A percentile compares a stretch with the other conserved stretches of the same genome.
Evolutionary conservation across 1,284 basidiomycete genomes (phyloP).

Genomic region (Apiotrichum porosum): DNA sequence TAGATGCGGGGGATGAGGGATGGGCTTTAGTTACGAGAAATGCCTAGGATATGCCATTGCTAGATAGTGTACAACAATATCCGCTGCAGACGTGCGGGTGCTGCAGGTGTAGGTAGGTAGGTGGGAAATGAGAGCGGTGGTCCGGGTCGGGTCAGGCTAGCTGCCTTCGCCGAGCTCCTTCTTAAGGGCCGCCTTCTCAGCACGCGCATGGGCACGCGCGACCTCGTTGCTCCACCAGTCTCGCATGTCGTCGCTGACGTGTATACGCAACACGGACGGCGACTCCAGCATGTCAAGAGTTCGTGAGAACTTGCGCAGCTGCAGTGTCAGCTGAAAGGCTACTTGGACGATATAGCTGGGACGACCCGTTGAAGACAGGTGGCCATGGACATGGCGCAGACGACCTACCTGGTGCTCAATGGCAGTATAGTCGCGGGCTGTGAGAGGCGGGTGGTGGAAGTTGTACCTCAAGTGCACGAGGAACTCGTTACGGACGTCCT

Average conservation of each 20-base stretch:
- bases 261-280: conserved; percentile 36
- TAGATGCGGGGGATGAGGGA: background rate
- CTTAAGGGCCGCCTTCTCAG: conserved; percentile 5
- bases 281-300: conserved; percentile 46
- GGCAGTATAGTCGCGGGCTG: conserved; percentile 44
- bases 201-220: conserved; percentile 13
- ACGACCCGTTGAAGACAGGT: background rate
- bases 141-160: too few species aligned
- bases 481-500: conserved; percentile 28
- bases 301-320: conserved; percentile 44
- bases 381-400: too few species aligned
- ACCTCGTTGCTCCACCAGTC: conserved; percentile 46
- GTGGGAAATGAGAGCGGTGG: too few species aligned
- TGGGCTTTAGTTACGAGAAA: background rate
- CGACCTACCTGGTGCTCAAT: conserved; percentile 48
- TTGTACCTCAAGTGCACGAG: conserved; percentile 44
- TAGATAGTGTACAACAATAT: conserved; percentile 1
- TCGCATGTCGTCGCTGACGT: conserved; percentile 39
- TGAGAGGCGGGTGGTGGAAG: conserved; percentile 44
- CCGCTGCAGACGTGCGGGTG: too few species aligned
- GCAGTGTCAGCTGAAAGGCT: conserved; percentile 1
- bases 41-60: background rate
- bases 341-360: background rate
- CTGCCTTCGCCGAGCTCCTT: too few species aligned
- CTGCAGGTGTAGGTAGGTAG: too few species aligned